Percentiles rank a stretch among this genome's conserved stretches.
Conservation (phyloP, 345 rosid species). For the Mallotus nudiflorus region DNA sequence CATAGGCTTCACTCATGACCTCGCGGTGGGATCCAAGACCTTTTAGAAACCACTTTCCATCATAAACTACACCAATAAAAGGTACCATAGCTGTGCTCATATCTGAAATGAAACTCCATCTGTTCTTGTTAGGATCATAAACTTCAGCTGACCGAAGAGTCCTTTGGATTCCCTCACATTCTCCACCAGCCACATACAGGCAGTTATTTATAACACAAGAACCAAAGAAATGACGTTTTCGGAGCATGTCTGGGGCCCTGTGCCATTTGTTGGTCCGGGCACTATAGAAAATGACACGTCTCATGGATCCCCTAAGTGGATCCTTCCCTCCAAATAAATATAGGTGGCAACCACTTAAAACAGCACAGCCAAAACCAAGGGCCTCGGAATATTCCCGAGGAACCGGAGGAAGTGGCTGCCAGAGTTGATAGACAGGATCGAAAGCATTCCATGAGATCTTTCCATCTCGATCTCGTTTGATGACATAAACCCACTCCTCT, state of each 20-base stretch:
- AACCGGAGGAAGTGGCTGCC: conserved; percentile 97
- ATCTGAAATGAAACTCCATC: conserved; percentile 90
- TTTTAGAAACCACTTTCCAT: conserved; percentile 89
- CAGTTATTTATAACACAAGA: conserved; percentile 93
- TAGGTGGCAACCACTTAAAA: conserved; percentile 83
- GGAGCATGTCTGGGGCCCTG: conserved; percentile 93
- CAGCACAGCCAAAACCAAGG: conserved; percentile 96
- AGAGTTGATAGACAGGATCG: conserved; percentile 73
- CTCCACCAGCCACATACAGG: conserved; percentile 97
- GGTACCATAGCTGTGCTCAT: conserved; percentile 99
- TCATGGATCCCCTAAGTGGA: conserved; percentile 85
- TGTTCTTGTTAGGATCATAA: conserved; percentile 81
- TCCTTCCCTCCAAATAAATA: conserved; percentile 96
- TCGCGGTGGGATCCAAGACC: conserved; percentile 85
- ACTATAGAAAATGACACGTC: conserved; percentile 82
- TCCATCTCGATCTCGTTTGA: conserved; percentile 90
- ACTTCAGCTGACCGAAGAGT: conserved; percentile 93
- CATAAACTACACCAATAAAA: conserved; percentile 82
- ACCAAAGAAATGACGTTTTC: conserved; percentile 91
- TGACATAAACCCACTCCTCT: conserved; percentile 95
- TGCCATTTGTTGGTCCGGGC: conserved; percentile 97
- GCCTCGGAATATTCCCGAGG: conserved; percentile 91
- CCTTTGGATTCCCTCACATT: conserved; percentile 90
- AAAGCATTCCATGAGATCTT: conserved; percentile 91
- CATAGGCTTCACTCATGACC: conserved; percentile 89